Conservation (phyloP, 2,329 filamentous ascomycete species). For the Hirsutella rhossiliensis region DNA sequence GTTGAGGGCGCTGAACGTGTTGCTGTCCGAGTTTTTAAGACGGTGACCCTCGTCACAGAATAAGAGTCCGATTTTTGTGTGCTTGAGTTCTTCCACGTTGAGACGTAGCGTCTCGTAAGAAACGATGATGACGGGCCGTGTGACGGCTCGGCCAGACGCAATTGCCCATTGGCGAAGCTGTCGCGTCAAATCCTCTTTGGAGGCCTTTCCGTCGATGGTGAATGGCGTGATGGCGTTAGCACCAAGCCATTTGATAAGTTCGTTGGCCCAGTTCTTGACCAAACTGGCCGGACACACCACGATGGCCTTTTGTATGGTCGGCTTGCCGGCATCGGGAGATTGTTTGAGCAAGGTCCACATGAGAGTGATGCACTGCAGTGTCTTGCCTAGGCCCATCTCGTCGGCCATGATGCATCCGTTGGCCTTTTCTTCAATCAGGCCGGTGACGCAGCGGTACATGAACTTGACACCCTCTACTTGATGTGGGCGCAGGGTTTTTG, state of each 20-base stretch:
- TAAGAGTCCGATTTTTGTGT: conserved; percentile 82
- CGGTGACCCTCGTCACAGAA: conserved; percentile 96
- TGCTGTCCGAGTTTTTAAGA: conserved; percentile 90
- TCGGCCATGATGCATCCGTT: conserved; percentile 99
- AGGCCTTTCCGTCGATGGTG: conserved; percentile 90
- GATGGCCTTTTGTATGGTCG: conserved; percentile 90
- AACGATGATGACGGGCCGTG: conserved; percentile 88
- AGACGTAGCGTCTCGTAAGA: conserved; percentile 93
- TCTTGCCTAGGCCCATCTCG: conserved; percentile 97
- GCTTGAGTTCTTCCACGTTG: conserved; percentile 80
- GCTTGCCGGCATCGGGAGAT: conserved; percentile 85
- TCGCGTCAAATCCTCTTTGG: conserved; percentile 81
- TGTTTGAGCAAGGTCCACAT: conserved; percentile 97
- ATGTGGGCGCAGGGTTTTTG: conserved; percentile 88
- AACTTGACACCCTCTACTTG: conserved; percentile 98
- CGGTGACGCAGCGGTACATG: conserved; percentile 87
- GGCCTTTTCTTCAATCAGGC: conserved; percentile 86
- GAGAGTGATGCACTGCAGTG: conserved; percentile 88
- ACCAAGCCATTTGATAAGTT: conserved; percentile 92
- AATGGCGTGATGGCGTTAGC: conserved; percentile 85
- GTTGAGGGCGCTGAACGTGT: conserved; percentile 87
- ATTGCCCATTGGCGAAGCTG: conserved; percentile 95
- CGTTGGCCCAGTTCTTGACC: conserved; percentile 96
- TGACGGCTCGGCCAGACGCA: conserved; percentile 76
- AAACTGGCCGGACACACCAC: conserved; percentile 95